A percentile compares a stretch with the other conserved stretches of the same genome.
phyloP scores from a whole-genome alignment of 345 rosid genomes.

The Draba incana region DNA sequence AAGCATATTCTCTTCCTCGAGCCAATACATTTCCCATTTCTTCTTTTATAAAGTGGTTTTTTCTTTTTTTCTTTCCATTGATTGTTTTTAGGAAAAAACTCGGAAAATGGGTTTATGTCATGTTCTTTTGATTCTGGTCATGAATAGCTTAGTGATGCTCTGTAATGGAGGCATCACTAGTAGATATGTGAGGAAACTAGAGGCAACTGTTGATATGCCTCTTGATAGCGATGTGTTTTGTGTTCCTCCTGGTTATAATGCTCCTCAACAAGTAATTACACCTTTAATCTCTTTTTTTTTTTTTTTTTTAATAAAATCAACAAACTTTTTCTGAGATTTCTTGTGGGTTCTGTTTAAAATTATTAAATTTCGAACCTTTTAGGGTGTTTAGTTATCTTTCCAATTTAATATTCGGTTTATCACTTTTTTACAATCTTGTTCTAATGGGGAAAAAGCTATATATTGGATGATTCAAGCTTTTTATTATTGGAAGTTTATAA shows the following conservation, averaged over 20 bases:
- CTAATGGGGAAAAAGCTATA: neutral
- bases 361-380: neutral
- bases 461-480: neutral
- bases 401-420: neutral
- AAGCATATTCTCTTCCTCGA: too few relatives aligned
- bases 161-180: constrained; percentile 76
- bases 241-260: constrained; percentile 77
- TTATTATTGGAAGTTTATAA: neutral
- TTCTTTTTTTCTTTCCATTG: too few relatives aligned
- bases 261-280: constrained; percentile 76
- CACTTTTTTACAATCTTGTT: neutral
- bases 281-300: neutral
- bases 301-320: neutral
- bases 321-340: neutral
- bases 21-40: too few relatives aligned
- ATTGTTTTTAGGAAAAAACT: too few relatives aligned
- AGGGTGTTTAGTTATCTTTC: neutral
- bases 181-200: constrained; percentile 55
- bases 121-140: constrained; percentile 38
- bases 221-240: constrained; percentile 70
- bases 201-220: constrained; percentile 68
- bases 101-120: constrained; percentile 22
- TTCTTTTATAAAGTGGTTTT: too few relatives aligned
- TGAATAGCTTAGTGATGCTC: constrained; percentile 43
- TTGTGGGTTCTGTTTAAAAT: neutral